phyloP scores from a whole-genome alignment of 805 yeast species.

The Ogataea philodendri region DNA sequence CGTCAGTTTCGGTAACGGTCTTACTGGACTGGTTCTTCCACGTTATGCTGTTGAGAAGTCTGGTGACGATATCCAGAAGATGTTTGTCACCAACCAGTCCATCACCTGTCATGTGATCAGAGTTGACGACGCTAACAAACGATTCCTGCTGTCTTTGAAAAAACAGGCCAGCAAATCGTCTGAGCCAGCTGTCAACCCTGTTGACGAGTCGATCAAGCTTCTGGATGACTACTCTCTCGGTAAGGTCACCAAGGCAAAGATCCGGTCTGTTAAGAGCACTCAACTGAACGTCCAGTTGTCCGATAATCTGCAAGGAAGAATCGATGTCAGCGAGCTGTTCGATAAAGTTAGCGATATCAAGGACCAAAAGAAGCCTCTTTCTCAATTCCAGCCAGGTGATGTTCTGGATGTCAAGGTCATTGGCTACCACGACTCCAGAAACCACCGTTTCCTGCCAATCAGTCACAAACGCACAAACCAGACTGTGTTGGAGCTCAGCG shows the following conservation, averaged over 20 bases:
- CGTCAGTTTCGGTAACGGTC: slow-evolving; percentile 72
- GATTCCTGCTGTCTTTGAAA: slow-evolving; percentile 67
- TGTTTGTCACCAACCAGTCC: slow-evolving; percentile 66
- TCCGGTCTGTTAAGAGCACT: slow-evolving; percentile 64
- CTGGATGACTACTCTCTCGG: slow-evolving; percentile 60
- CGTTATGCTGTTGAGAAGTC: slow-evolving; percentile 60
- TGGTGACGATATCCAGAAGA: slow-evolving; percentile 50
- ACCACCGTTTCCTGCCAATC: slow-evolving; percentile 64
- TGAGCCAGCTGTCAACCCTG: slow-evolving; percentile 50
- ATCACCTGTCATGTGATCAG: slow-evolving; percentile 64
- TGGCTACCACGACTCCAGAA: slow-evolving; percentile 73
- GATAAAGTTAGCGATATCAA: slow-evolving; percentile 51
- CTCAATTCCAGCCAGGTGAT: slow-evolving; percentile 57
- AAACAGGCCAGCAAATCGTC: slow-evolving; percentile 27
- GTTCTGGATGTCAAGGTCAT: slow-evolving; percentile 60
- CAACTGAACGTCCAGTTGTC: slow-evolving; percentile 76
- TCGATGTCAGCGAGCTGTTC: slow-evolving; percentile 72
- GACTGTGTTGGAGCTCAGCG: slow-evolving; percentile 62
- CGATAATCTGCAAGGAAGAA: slow-evolving; percentile 74
- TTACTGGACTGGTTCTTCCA: slow-evolving; percentile 81
- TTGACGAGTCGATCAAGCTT: slow-evolving; percentile 50
- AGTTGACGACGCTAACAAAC: slow-evolving; percentile 63
- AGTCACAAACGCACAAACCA: slow-evolving; percentile 57
- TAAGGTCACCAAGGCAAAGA: slow-evolving; percentile 52
- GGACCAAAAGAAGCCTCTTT: slow-evolving; percentile 57